These are phyloP conservation scores for Geotrichum fermentans DNA, from an alignment of 1,139 yeast genomes.

Conservation along the genomic window DNA sequence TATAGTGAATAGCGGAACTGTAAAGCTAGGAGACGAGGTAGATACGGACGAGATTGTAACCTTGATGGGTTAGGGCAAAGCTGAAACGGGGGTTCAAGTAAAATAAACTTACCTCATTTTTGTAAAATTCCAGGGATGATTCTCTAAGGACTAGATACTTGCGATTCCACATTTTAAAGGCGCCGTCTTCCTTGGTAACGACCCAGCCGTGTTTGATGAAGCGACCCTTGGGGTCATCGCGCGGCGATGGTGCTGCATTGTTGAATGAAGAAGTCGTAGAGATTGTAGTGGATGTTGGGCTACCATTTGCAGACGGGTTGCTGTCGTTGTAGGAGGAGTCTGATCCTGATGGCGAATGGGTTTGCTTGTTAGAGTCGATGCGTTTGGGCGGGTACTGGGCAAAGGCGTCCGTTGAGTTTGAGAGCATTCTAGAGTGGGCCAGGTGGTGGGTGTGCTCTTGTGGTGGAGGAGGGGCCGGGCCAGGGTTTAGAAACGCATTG, in stretches of 20 bases:
- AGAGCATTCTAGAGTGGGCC: background rate
- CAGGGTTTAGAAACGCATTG: slow-evolving; percentile 40
- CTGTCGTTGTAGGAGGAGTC: slow-evolving; percentile 1
- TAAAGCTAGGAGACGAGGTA: slow-evolving; percentile 38
- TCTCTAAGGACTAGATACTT: slow-evolving; percentile 75
- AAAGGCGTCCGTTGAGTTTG: background rate
- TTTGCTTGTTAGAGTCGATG: slow-evolving; percentile 3
- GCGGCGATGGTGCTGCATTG: slow-evolving; percentile 8
- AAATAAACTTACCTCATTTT: slow-evolving; percentile 38
- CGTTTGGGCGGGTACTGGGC: background rate
- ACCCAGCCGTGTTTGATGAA: slow-evolving; percentile 67
- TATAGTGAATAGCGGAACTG: slow-evolving; percentile 54
- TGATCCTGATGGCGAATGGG: slow-evolving; percentile 3
- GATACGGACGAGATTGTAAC: slow-evolving; percentile 15
- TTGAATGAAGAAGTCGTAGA: slow-evolving; percentile 16
- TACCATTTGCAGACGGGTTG: slow-evolving; percentile 11
- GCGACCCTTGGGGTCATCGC: slow-evolving; percentile 19
- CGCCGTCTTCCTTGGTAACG: slow-evolving; percentile 84
- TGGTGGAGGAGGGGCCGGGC: slow-evolving; percentile 43
- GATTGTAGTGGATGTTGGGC: slow-evolving; percentile 4
- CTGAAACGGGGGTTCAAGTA: slow-evolving; percentile 3
- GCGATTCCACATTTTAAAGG: slow-evolving; percentile 78
- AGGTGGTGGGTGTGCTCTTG: background rate
- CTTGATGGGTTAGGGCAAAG: slow-evolving; percentile 6
- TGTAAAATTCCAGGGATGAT: slow-evolving; percentile 67